Base-by-base conservation (phyloP, 1,284 basidiomycete species). In the Malassezia equina region DNA sequence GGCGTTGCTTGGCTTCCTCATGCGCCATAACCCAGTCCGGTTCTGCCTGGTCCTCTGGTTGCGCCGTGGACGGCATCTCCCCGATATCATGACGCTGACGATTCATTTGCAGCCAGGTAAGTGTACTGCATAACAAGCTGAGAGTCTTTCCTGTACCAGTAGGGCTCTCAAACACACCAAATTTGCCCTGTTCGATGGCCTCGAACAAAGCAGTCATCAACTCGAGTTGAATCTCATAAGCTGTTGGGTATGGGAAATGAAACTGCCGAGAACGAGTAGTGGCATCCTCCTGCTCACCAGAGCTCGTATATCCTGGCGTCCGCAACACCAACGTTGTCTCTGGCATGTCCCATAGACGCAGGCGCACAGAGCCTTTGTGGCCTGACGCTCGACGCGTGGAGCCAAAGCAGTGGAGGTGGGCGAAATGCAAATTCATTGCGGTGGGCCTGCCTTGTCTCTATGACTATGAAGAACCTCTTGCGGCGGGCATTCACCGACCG, bases 171-270 rank as follows among this genome's bases (percentile, higher is more conserved):
- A 78, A 74, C 42, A 96, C 85, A 2, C 88, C 83, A 8, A 94
- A 75, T 81, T 85, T 75, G 66, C 79, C 46, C 4, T 75, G 62
- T 70, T 95, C 90, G 47, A 95, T 86, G 0, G 85, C 81, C 2
- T 79, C 66, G 71, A 93, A 96, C 4, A 96, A 77, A 57, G 88
- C 85, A 12, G 79, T 81, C 91, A 96, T 96, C 31, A 96, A 81
- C 34, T 88, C 82, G 1, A 82, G 78, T 75, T 98, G 93, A 60
- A 94, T 94, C 15, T 79, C 75, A 75, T 98, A 96, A 0, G 91
- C 91, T 43, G 60, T 21, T 1, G 66, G 57, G 42, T 66, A 71
- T 1, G 71, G 71, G 40, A 73, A 73, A 19, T 47, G 33, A 33
- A 69, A 73, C n/a, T 39, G 47, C 17, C 34, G 51, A 7, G 56